A percentile compares a stretch with the other conserved stretches of the same genome.
Evolutionary conservation across 2,329 filamentous ascomycete genomes (phyloP).

Genomic region (Diaporthe citriasiana): DNA sequence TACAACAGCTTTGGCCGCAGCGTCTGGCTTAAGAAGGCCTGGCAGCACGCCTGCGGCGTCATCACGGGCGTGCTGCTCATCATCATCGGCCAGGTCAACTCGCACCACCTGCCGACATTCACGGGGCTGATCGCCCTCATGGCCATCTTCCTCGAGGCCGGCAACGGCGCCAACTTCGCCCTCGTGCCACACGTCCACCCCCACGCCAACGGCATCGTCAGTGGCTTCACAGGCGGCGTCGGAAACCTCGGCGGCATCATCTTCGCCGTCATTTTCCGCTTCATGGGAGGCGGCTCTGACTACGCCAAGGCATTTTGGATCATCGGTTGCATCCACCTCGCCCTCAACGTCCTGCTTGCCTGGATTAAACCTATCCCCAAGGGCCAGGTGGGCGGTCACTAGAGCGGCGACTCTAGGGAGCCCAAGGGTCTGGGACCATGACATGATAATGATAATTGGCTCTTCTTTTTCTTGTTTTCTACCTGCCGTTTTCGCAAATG

Average conservation of each 20-base stretch:
- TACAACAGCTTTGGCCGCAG: slow-evolving; percentile 56
- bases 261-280: slow-evolving; percentile 87
- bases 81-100: slow-evolving; percentile 73
- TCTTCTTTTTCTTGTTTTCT: not conserved
- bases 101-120: slow-evolving; percentile 74
- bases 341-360: slow-evolving; percentile 73
- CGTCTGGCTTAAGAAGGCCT: slow-evolving; percentile 65
- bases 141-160: slow-evolving; percentile 86
- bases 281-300: slow-evolving; percentile 71
- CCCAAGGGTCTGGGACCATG: no score
- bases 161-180: slow-evolving; percentile 89
- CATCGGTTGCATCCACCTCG: slow-evolving; percentile 82
- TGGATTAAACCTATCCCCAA: slow-evolving; percentile 70
- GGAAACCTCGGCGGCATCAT: slow-evolving; percentile 90
- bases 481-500: not conserved
- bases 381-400: slow-evolving; percentile 64
- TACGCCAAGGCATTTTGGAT: slow-evolving; percentile 85
- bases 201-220: slow-evolving; percentile 82
- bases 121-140: slow-evolving; percentile 83
- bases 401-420: slow-evolving; percentile 19
- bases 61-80: slow-evolving; percentile 72
- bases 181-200: slow-evolving; percentile 90
- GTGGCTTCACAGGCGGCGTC: slow-evolving; percentile 81
- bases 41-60: slow-evolving; percentile 74
- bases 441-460: not conserved